phyloP scores from a whole-genome alignment of 2,329 filamentous ascomycete genomes.

The Fusarium sp. region DNA sequence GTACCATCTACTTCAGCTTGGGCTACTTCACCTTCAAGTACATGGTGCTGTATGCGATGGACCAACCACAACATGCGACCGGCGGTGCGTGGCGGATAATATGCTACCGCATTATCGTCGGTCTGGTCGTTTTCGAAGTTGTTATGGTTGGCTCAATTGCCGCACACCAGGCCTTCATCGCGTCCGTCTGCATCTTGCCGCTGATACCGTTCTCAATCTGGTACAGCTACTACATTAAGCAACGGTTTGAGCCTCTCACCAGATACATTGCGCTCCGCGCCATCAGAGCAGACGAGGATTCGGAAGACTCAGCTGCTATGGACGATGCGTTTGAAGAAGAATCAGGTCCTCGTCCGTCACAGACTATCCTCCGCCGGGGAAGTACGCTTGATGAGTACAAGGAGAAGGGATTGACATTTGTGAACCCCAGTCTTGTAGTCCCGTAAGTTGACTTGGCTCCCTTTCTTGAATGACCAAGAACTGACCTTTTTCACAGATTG shows the following conservation, averaged over 20 bases:
- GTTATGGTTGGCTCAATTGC: constrained; percentile 92
- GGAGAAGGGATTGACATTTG: constrained; percentile 79
- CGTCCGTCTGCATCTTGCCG: constrained; percentile 81
- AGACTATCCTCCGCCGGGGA: constrained; percentile 64
- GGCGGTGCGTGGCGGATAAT: constrained; percentile 98
- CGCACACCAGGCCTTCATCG: constrained; percentile 79
- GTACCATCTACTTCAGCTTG: constrained; percentile 85
- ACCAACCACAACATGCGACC: constrained; percentile 94
- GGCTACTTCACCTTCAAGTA: constrained; percentile 97
- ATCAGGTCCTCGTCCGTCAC: constrained; percentile 57
- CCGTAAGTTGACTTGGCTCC: constrained; percentile 68
- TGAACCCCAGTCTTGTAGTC: constrained; percentile 81
- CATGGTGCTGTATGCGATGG: constrained; percentile 98
- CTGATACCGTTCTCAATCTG: constrained; percentile 86
- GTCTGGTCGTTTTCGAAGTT: constrained; percentile 89
- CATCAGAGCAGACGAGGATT: constrained; percentile 74
- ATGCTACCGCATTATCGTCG: constrained; percentile 90
- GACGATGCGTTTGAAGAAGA: constrained; percentile 58
- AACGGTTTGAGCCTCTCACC: constrained; percentile 89
- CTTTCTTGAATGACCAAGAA: constrained; percentile 15
- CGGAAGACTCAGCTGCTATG: constrained; percentile 53
- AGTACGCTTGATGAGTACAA: constrained; percentile 81
- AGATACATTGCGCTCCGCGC: constrained; percentile 93
- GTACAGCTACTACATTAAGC: constrained; percentile 88
- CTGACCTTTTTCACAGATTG: constrained; percentile 63